Base-by-base conservation (phyloP, 1,284 basidiomycete species). In the Waitea zeae region DNA sequence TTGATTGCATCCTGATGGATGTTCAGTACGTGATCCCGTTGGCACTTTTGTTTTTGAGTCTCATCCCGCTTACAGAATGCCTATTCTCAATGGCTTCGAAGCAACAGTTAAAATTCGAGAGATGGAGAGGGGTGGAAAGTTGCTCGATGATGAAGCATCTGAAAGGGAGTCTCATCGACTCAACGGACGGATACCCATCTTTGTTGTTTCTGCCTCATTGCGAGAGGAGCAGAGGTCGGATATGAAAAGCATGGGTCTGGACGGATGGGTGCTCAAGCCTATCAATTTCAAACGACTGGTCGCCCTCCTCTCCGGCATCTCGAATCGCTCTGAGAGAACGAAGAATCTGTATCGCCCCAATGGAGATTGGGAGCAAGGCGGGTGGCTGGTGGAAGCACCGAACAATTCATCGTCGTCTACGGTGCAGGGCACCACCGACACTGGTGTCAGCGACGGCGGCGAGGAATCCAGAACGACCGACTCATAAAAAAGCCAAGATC, bases 221-320 rank as follows among this genome's bases (percentile, higher is more conserved):
- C 56, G 61, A 24, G 78, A 83, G 44, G 54, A 58, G 17, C 74
- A 83, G 49, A 60, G 71, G 2, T 53, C 62, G 1, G 66, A 76
- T 39, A 60, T 88, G 39, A 54, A 58, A 4, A 53, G 61, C 15
- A 57, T 65, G 30, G 71, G 83, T 30, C 70, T 88, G 53, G 83
- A 88, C 47, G 84, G 83, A 6, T 88, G 81, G 82, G 67, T 88
- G n/a, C 54, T 87, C 39, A 88, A 88, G 53, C 86, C 83, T 0
- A 77, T 88, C 40, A 72, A 86, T 49, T 87, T 86, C 54, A 67
- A 67, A 40, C 63, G 83, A 11, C 59, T 87, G 3, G 54, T 63
- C n/a, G 46, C 52, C 2, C 61, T 87, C 17, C 50, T 87, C 20
- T 52, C 56, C 9, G 80, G 77, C 0, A 61, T 83, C 13, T 60